These are phyloP conservation scores for Neoarthrinium moseri DNA, from an alignment of 2,329 filamentous ascomycete species.

Conservation along the genomic window DNA sequence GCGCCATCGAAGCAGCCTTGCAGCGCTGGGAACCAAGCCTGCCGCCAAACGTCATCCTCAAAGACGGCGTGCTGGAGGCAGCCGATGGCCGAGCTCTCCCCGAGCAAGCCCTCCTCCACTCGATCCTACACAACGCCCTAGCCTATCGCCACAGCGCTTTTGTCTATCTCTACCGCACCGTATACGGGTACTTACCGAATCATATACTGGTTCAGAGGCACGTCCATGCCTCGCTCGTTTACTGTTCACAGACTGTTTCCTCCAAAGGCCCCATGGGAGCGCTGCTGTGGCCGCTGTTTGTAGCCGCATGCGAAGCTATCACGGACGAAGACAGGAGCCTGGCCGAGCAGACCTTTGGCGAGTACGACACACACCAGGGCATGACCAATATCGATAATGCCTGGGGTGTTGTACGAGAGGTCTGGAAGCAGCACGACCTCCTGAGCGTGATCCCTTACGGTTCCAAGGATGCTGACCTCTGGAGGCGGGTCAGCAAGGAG, in stretches of 20 bases:
- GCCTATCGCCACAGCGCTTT: slow-evolving; percentile 59
- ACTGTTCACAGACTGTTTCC: slow-evolving; percentile 54
- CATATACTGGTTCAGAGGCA: slow-evolving; percentile 54
- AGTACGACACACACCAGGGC: slow-evolving; percentile 56
- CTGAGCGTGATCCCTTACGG: slow-evolving; percentile 20
- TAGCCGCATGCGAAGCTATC: slow-evolving; percentile 59
- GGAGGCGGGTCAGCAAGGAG: slow-evolving; percentile 56
- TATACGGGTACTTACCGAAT: slow-evolving; percentile 45
- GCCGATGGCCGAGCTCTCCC: slow-evolving; percentile 18
- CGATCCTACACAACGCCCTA: slow-evolving; percentile 57
- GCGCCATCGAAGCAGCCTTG: slow-evolving; percentile 55
- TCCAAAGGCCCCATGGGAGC: slow-evolving; percentile 62
- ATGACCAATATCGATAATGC: slow-evolving; percentile 65
- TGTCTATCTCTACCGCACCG: slow-evolving; percentile 56
- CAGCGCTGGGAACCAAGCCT: slow-evolving; percentile 54
- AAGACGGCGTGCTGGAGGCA: slow-evolving; percentile 19
- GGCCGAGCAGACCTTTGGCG: slow-evolving; percentile 50
- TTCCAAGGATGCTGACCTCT: slow-evolving; percentile 39
- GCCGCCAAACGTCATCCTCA: slow-evolving; percentile 35
- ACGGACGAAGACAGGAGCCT: slow-evolving; percentile 47
- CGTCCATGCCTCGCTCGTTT: slow-evolving; percentile 45
- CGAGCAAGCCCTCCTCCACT: slow-evolving; percentile 45
- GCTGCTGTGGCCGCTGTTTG: slow-evolving; percentile 64
- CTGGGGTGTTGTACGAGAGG: slow-evolving; percentile 60
- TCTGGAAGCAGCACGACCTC: slow-evolving; percentile 53